phyloP scores from a whole-genome alignment of 1,284 basidiomycete species.

The Microbotryum saponariae region DNA sequence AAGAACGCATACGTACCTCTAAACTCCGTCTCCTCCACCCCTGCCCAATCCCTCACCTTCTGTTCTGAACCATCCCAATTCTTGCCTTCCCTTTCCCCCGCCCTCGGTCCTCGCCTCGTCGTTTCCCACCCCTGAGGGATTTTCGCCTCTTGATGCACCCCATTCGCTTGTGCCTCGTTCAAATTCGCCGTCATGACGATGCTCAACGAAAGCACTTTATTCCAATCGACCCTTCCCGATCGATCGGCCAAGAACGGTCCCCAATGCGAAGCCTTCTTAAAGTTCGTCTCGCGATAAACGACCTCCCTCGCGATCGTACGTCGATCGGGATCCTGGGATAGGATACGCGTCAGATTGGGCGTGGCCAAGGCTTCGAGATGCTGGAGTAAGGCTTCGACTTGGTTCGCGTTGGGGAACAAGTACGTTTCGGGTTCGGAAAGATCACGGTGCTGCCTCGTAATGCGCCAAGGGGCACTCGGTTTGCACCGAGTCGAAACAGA shows the following conservation, averaged over 20 bases:
- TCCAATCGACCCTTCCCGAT: conserved; percentile 13
- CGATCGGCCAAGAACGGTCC: conserved; percentile 21
- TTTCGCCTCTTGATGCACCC: not conserved
- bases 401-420: not conserved
- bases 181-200: conserved; percentile 15
- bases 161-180: conserved; percentile 1
- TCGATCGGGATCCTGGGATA: not conserved
- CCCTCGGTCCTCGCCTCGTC: conserved; percentile 4
- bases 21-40: conserved; percentile 11
- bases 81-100: not conserved
- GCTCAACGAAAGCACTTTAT: conserved; percentile 16
- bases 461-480: too few species aligned
- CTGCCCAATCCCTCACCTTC: conserved; percentile 21
- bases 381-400: conserved; percentile 6
- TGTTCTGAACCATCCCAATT: not conserved
- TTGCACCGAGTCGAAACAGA: too few species aligned
- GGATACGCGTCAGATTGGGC: not conserved
- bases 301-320: conserved; percentile 16
- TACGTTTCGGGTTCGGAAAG: too few species aligned
- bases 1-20: conserved; percentile 14
- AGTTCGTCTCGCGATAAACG: conserved; percentile 20
- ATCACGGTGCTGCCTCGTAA: too few species aligned
- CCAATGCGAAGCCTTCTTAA: not conserved
- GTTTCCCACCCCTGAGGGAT: conserved; percentile 1
- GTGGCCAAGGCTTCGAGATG: conserved; percentile 20